Conservation (phyloP, 2,329 filamentous ascomycete species). For the Alternaria alternata region DNA sequence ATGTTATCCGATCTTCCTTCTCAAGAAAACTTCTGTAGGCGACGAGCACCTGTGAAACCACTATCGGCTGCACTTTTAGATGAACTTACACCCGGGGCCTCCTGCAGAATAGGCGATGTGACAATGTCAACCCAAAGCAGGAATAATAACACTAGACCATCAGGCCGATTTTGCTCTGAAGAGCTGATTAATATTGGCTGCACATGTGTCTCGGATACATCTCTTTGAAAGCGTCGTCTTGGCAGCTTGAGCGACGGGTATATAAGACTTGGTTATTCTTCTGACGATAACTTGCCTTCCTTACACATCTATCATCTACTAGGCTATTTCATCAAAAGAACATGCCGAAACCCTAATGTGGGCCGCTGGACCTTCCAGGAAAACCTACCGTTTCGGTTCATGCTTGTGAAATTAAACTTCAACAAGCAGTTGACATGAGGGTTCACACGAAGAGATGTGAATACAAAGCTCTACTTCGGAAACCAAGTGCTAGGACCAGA, state of each 20-base stretch:
- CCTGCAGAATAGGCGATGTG: conserved; percentile 31
- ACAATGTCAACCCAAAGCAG: conserved; percentile 27
- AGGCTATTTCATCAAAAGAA: too few relatives aligned
- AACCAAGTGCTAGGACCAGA: too few relatives aligned
- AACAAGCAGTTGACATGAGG: too few relatives aligned
- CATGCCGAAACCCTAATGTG: too few relatives aligned
- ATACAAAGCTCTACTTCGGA: too few relatives aligned
- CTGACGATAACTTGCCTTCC: too few relatives aligned
- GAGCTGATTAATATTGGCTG: conserved; percentile 5
- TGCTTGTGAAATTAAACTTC: too few relatives aligned
- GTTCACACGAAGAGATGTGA: too few relatives aligned
- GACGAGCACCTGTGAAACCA: not conserved
- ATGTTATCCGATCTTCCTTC: not conserved
- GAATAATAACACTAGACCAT: conserved; percentile 40
- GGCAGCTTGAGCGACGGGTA: not conserved
- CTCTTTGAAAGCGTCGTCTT: not conserved
- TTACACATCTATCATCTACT: too few relatives aligned
- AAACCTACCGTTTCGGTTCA: too few relatives aligned
- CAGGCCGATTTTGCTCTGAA: conserved; percentile 10
- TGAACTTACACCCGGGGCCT: conserved; percentile 41
- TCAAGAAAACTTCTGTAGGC: not conserved
- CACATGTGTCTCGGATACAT: too few relatives aligned
- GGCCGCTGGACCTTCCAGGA: too few relatives aligned
- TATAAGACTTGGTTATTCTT: not conserved
- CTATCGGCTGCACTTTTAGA: not conserved